Evolutionary conservation across 768 basidiomycete genomes (phyloP).

Genomic region (Ephemerocybe angulata): DNA sequence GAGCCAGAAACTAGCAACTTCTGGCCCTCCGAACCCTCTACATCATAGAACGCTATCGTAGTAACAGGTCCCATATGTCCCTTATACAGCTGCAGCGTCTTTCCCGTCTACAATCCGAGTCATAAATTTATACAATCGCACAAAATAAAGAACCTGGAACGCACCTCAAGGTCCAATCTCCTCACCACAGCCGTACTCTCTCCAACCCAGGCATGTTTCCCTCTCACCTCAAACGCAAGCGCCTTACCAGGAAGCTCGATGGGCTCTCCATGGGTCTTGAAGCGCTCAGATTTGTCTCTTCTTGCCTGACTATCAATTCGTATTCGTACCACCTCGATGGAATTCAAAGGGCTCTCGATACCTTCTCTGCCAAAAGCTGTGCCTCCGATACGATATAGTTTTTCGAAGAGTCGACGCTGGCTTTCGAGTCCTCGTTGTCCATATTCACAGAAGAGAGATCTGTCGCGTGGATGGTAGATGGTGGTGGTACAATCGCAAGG

Average conservation of each 20-base stretch:
- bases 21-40: conserved; percentile 33
- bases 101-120: conserved; percentile 63
- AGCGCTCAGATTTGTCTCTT: conserved; percentile 65
- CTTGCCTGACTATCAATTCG: conserved; percentile 48
- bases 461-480: neutral
- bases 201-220: conserved; percentile 76
- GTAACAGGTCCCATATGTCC: conserved; percentile 92
- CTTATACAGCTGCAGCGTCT: conserved; percentile 67
- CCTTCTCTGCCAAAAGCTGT: conserved; percentile 60
- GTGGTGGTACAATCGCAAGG: neutral
- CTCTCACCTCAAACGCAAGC: conserved; percentile 62
- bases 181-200: conserved; percentile 77
- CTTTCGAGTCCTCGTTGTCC: conserved; percentile 23
- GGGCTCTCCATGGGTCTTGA: conserved; percentile 72
- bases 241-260: conserved; percentile 75
- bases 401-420: no score
- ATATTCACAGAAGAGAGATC: conserved; percentile 1
- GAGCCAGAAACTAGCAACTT: conserved; percentile 80
- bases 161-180: conserved; percentile 75
- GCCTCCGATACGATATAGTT: conserved; percentile 74
- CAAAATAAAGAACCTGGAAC: conserved; percentile 1
- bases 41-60: conserved; percentile 63
- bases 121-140: neutral
- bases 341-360: conserved; percentile 28
- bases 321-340: conserved; percentile 6